Conservation (phyloP, 176 grass and related monocot genomes). For the Puccinellia tenuiflora region DNA sequence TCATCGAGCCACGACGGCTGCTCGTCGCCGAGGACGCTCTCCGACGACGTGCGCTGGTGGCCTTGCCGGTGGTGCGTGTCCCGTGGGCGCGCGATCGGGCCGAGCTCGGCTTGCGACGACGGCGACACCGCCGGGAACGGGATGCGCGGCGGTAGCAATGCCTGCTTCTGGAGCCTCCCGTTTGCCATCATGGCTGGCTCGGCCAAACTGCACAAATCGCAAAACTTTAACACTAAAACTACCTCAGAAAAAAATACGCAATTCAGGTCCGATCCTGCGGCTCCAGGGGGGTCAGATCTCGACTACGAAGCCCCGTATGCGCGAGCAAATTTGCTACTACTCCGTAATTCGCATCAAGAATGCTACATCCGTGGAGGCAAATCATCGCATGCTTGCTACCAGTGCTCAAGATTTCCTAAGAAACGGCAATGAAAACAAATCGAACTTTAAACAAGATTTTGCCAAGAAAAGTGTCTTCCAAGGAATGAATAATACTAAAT, state of each 20-base stretch:
- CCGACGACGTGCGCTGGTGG: constrained; percentile 72
- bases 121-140: constrained; percentile 26
- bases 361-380: not conserved
- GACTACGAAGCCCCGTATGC: not conserved
- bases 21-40: constrained; percentile 78
- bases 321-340: not conserved
- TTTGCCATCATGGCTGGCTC: constrained; percentile 41
- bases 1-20: constrained; percentile 97
- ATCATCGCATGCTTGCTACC: not conserved
- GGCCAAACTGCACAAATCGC: not conserved
- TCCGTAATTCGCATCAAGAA: not conserved
- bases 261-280: not conserved
- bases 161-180: constrained; percentile 39
- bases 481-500: not conserved
- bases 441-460: not conserved
- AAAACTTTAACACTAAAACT: not conserved
- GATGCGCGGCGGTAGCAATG: constrained; percentile 44
- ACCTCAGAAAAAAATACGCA: not conserved
- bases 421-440: not conserved
- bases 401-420: not conserved
- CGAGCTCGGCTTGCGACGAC: constrained; percentile 14
- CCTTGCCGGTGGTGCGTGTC: constrained; percentile 36
- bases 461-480: not conserved
- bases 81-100: constrained; percentile 38
- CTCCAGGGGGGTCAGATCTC: constrained; percentile 22